Percentiles rank a stretch among this genome's conserved stretches.
Conservation (phyloP, 768 basidiomycete genomes). For the Cystofilobasidium capitatum region DNA sequence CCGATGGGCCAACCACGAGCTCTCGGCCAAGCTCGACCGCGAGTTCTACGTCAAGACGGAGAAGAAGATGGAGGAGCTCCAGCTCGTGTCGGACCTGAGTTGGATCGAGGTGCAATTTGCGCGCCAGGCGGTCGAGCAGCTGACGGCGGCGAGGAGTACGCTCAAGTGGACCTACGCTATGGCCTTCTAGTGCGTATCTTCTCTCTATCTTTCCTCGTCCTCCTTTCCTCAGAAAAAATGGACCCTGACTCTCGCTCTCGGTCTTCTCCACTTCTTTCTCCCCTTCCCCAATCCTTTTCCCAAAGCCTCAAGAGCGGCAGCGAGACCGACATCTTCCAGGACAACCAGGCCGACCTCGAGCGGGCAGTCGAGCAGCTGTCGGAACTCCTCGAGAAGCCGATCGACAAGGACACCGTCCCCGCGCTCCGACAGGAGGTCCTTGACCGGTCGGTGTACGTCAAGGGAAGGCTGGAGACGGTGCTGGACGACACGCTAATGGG, state of each 20-base stretch:
- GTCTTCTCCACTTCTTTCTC: not conserved
- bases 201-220: not conserved
- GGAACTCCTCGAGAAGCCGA: conserved; percentile 80
- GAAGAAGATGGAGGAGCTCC: conserved; percentile 99
- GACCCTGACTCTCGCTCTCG: not conserved
- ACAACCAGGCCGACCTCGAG: conserved; percentile 94
- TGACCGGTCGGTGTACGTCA: conserved; percentile 93
- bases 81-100: conserved; percentile 75
- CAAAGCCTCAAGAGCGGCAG: conserved; percentile 63
- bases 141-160: conserved; percentile 77
- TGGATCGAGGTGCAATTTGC: conserved; percentile 99
- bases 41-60: conserved; percentile 91
- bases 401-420: conserved; percentile 74
- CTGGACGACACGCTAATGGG: conserved; percentile 88
- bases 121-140: conserved; percentile 92
- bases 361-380: conserved; percentile 89
- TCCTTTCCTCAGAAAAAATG: not conserved
- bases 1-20: conserved; percentile 98
- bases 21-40: conserved; percentile 89
- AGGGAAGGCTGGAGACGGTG: conserved; percentile 90
- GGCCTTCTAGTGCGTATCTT: conserved; percentile 66
- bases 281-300: not conserved
- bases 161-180: conserved; percentile 99
- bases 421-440: conserved; percentile 81
- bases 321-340: conserved; percentile 89